Conservation (phyloP, 345 rosid species). For the Psidium friedrichsthalianum region DNA sequence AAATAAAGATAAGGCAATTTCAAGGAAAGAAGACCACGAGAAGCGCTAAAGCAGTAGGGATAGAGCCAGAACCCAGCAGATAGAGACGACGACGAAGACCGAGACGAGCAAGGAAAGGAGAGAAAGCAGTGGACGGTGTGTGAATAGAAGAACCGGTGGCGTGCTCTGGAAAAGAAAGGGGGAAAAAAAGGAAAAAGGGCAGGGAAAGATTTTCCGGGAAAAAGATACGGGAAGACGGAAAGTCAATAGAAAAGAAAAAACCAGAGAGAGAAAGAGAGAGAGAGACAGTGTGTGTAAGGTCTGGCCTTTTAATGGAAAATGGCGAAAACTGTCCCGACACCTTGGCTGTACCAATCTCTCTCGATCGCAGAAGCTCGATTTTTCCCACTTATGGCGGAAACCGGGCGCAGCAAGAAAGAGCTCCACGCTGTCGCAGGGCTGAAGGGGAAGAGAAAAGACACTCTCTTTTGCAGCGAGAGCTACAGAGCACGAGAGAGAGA, state of each 20-base stretch:
- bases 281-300: neutral
- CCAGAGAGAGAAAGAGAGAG: neutral
- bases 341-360: neutral
- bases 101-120: neutral
- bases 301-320: neutral
- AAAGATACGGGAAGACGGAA: neutral
- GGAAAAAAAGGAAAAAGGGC: neutral
- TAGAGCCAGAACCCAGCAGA: neutral
- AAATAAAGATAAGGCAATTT: slow-evolving; percentile 24
- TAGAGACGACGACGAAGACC: neutral
- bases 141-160: neutral
- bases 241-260: neutral
- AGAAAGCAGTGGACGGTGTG: neutral
- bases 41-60: neutral
- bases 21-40: slow-evolving; percentile 22
- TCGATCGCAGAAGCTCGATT: neutral
- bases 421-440: neutral
- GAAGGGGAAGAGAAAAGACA: neutral
- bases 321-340: neutral
- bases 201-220: neutral
- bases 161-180: neutral
- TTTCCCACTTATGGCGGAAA: neutral
- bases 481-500: no score
- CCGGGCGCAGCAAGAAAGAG: neutral
- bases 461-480: no score